Conservation (phyloP, 169 alveolate species). For the Plasmodium vivax region DNA sequence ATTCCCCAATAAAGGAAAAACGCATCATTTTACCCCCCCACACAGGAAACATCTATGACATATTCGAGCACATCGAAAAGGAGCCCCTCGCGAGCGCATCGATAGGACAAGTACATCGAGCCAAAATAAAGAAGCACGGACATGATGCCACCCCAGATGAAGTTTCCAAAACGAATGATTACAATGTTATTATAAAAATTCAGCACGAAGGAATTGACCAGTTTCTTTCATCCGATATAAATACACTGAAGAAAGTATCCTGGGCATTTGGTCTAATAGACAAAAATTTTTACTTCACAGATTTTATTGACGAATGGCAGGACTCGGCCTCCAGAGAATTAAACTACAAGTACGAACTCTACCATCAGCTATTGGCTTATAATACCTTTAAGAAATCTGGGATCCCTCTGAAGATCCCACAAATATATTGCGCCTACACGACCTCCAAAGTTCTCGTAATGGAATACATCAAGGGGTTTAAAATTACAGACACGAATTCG, state of each 20-base stretch:
- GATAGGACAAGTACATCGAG: slow-evolving; percentile 90
- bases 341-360: slow-evolving; percentile 88
- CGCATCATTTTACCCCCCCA: not conserved
- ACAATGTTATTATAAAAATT: slow-evolving; percentile 84
- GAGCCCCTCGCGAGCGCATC: slow-evolving; percentile 89
- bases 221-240: slow-evolving; percentile 83
- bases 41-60: slow-evolving; percentile 42
- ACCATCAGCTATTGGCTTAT: slow-evolving; percentile 84
- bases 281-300: slow-evolving; percentile 82
- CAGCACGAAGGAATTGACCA: slow-evolving; percentile 88
- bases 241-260: slow-evolving; percentile 80
- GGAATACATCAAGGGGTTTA: slow-evolving; percentile 91
- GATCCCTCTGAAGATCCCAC: slow-evolving; percentile 87
- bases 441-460: slow-evolving; percentile 88
- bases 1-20: not conserved
- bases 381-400: slow-evolving; percentile 84
- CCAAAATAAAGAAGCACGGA: slow-evolving; percentile 72
- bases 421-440: slow-evolving; percentile 83
- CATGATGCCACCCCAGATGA: not conserved
- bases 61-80: slow-evolving; percentile 81
- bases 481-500: slow-evolving; percentile 86
- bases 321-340: slow-evolving; percentile 88
- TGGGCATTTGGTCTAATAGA: slow-evolving; percentile 86
- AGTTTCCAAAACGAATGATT: slow-evolving; percentile 60
- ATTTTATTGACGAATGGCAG: slow-evolving; percentile 90